These are phyloP conservation scores for Candida sanyiensis DNA, from an alignment of 805 yeast genomes.

Conservation along the genomic window DNA sequence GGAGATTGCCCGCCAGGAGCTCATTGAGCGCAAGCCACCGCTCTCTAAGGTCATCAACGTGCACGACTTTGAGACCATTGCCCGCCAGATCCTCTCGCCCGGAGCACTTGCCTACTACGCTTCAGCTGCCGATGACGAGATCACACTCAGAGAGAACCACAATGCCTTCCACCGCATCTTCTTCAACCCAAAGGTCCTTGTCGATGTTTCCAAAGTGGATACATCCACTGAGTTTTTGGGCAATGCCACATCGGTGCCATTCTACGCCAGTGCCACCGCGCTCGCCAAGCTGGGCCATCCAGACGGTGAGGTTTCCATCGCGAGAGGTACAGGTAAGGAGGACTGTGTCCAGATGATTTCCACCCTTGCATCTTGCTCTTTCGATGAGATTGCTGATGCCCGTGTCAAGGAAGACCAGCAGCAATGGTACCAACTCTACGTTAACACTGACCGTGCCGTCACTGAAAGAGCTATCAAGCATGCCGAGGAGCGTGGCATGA, in stretches of 20 bases:
- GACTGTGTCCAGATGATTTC: constrained; percentile 85
- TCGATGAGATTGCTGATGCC: constrained; percentile 77
- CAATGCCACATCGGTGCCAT: constrained; percentile 62
- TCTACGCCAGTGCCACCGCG: constrained; percentile 89
- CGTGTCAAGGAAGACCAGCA: constrained; percentile 57
- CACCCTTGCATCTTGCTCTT: constrained; percentile 81
- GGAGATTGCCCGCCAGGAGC: constrained; percentile 38
- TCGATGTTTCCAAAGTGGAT: constrained; percentile 75
- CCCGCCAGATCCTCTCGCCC: constrained; percentile 68
- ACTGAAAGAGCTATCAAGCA: constrained; percentile 57
- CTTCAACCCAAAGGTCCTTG: constrained; percentile 78
- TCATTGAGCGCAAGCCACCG: constrained; percentile 55
- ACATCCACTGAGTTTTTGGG: constrained; percentile 72
- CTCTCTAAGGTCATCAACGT: constrained; percentile 66
- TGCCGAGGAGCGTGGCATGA: constrained; percentile 69
- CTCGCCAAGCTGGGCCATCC: constrained; percentile 88
- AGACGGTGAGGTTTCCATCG: constrained; percentile 85
- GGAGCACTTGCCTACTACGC: constrained; percentile 93
- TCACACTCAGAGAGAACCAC: constrained; percentile 85
- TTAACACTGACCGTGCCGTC: constrained; percentile 67
- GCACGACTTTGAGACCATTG: constrained; percentile 84
- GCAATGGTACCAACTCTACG: constrained; percentile 88
- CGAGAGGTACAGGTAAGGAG: constrained; percentile 73
- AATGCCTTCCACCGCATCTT: constrained; percentile 81
- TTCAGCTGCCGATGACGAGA: constrained; percentile 89